These are phyloP conservation scores for Periconia sp. DNA, from an alignment of 2,329 filamentous ascomycete genomes.

Conservation along the genomic window DNA sequence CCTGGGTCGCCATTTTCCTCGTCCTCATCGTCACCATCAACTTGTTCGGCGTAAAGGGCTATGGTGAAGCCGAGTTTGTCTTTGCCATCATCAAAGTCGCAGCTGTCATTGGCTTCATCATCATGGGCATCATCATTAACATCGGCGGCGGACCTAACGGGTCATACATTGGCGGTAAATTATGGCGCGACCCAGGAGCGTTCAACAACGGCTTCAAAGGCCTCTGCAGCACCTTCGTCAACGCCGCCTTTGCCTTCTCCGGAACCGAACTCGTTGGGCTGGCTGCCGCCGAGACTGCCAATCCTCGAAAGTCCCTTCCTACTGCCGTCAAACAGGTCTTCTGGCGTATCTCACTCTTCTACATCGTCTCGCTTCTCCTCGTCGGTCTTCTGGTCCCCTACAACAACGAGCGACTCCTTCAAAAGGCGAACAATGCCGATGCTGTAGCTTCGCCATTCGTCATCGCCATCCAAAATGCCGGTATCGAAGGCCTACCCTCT, in stretches of 20 bases:
- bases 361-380: constrained; percentile 80
- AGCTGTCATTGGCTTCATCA: constrained; percentile 86
- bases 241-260: constrained; percentile 75
- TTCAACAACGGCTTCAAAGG: constrained; percentile 85
- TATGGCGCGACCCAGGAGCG: constrained; percentile 81
- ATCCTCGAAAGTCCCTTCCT: constrained; percentile 82
- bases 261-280: constrained; percentile 80
- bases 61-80: constrained; percentile 87
- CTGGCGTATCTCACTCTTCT: constrained; percentile 86
- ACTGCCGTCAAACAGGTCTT: constrained; percentile 95
- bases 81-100: constrained; percentile 86
- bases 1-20: constrained; percentile 85
- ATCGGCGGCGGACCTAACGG: constrained; percentile 70
- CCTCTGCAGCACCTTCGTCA: constrained; percentile 79
- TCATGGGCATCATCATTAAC: constrained; percentile 86
- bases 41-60: constrained; percentile 70
- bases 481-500: constrained; percentile 79
- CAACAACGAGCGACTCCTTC: constrained; percentile 68
- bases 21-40: constrained; percentile 80
- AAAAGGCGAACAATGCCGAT: constrained; percentile 63
- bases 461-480: constrained; percentile 85
- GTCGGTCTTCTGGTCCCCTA: constrained; percentile 85
- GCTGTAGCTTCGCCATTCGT: constrained; percentile 87
- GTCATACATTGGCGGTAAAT: constrained; percentile 77
- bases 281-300: constrained; percentile 78